phyloP scores from a whole-genome alignment of 495 filamentous ascomycete species.

The Trichoderma virens region DNA sequence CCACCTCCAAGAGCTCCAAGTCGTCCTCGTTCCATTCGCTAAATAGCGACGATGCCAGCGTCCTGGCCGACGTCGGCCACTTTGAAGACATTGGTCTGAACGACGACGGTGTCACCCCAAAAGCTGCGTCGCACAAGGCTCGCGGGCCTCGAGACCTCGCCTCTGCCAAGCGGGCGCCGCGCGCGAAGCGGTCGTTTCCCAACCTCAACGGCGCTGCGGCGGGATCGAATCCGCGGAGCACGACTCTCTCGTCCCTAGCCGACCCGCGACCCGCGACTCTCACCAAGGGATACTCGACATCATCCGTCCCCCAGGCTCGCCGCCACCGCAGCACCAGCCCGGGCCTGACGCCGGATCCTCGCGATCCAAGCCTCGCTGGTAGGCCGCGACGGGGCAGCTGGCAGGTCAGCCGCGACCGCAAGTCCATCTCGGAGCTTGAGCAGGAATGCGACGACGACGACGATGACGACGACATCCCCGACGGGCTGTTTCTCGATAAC shows the following conservation, averaged over 20 bases:
- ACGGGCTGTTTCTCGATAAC: conserved; percentile 86
- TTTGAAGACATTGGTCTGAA: conserved; percentile 92
- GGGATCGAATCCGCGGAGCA: conserved; percentile 24
- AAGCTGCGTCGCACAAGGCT: conserved; percentile 22
- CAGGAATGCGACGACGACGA: conserved; percentile 86
- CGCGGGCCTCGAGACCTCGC: conserved; percentile 23
- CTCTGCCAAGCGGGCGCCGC: conserved; percentile 19
- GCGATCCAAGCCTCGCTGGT: conserved; percentile 35
- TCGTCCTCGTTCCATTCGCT: conserved; percentile 81
- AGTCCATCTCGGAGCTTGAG: conserved; percentile 72
- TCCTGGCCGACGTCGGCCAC: conserved; percentile 62
- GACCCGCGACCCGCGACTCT: conserved; percentile 27
- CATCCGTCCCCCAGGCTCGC: conserved; percentile 17
- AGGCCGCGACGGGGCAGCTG: conserved; percentile 55
- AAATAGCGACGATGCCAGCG: conserved; percentile 57
- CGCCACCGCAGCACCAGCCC: conserved; percentile 35
- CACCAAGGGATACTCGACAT: conserved; percentile 24
- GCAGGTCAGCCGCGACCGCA: conserved; percentile 61
- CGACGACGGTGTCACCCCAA: conserved; percentile 48
- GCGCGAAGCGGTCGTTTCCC: conserved; percentile 10
- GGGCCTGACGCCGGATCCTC: conserved; percentile 30
- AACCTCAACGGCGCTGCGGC: conserved; percentile 13
- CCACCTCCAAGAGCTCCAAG: conserved; percentile 80
- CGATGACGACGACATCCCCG: conserved; percentile 79
- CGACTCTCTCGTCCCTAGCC: conserved; percentile 21